These are phyloP conservation scores for Chytriomyces sp. DNA, from an alignment of 192 early-diverging fungal species.

Conservation along the genomic window DNA sequence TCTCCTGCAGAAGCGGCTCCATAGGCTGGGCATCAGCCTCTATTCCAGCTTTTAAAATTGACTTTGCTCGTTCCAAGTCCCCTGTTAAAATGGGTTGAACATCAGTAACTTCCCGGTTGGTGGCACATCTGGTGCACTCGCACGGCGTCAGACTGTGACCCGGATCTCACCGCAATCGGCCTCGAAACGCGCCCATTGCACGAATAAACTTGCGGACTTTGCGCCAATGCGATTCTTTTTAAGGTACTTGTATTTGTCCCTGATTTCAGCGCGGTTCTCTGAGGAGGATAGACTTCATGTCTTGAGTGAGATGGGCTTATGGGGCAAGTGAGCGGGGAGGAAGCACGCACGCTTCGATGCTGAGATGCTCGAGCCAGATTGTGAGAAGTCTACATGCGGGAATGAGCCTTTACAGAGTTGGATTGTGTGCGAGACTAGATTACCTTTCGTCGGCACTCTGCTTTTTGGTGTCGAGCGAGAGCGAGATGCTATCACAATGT, in stretches of 20 bases:
- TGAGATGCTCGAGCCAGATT: conserved; percentile 26
- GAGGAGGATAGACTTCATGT: background rate
- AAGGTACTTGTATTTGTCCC: conserved; percentile 46
- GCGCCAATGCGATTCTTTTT: conserved; percentile 32
- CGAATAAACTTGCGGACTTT: conserved; percentile 27
- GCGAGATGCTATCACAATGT: background rate
- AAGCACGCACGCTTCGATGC: background rate
- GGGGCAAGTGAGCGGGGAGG: background rate
- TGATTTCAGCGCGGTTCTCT: conserved; percentile 32
- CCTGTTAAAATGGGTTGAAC: conserved; percentile 7
- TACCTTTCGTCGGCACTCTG: background rate
- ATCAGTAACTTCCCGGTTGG: background rate
- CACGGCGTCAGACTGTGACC: too few relatives aligned
- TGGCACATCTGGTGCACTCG: background rate
- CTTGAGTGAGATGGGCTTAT: background rate
- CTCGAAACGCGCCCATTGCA: conserved; percentile 46
- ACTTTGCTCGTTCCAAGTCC: conserved; percentile 22
- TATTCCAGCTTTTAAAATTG: conserved; percentile 28
- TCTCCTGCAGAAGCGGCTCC: conserved; percentile 19
- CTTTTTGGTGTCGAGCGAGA: background rate
- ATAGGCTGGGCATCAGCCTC: conserved; percentile 28
- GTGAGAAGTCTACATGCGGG: background rate
- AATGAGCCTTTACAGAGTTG: background rate
- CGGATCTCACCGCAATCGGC: background rate
- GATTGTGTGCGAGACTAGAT: background rate